Evolutionary conservation across 768 basidiomycete species (phyloP).

Genomic region (Mycena chlorophos): DNA sequence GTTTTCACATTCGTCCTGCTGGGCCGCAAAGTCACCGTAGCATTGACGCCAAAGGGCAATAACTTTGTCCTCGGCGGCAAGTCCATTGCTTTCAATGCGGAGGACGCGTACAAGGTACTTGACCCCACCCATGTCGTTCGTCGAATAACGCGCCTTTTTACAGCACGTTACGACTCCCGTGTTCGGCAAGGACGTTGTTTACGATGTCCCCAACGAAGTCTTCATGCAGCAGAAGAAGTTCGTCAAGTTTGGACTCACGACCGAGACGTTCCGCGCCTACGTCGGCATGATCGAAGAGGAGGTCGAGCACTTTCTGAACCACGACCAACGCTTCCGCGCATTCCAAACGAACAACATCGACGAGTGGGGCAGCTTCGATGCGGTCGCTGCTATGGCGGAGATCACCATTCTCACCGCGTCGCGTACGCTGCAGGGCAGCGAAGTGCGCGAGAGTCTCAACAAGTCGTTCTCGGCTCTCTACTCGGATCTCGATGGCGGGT

Average conservation of each 20-base stretch:
- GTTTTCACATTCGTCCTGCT: slow-evolving; percentile 95
- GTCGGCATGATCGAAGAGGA: slow-evolving; percentile 78
- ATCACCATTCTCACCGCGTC: slow-evolving; percentile 95
- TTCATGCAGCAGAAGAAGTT: slow-evolving; percentile 99
- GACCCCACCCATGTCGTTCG: background rate
- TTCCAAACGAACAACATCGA: slow-evolving; percentile 66
- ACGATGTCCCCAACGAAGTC: slow-evolving; percentile 92
- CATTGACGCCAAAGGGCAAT: slow-evolving; percentile 87
- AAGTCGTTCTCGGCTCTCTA: slow-evolving; percentile 83
- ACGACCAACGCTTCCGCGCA: slow-evolving; percentile 60
- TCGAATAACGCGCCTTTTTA: slow-evolving; percentile 13
- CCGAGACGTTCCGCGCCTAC: slow-evolving; percentile 87
- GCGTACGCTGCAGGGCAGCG: slow-evolving; percentile 88
- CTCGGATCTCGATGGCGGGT: slow-evolving; percentile 91
- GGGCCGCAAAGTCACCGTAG: slow-evolving; percentile 88
- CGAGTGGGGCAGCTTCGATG: slow-evolving; percentile 80
- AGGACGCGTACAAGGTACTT: slow-evolving; percentile 91
- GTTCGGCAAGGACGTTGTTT: slow-evolving; percentile 97
- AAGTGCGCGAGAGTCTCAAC: slow-evolving; percentile 78
- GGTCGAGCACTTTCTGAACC: slow-evolving; percentile 66
- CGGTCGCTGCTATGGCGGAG: slow-evolving; percentile 71
- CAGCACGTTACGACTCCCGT: slow-evolving; percentile 92
- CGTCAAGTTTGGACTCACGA: slow-evolving; percentile 92
- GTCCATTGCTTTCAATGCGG: slow-evolving; percentile 82
- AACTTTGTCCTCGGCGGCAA: slow-evolving; percentile 95